Percentiles rank a stretch among this genome's conserved stretches.
phyloP scores from a whole-genome alignment of 495 filamentous ascomycete species.

The Elaphomyces granulatus region DNA sequence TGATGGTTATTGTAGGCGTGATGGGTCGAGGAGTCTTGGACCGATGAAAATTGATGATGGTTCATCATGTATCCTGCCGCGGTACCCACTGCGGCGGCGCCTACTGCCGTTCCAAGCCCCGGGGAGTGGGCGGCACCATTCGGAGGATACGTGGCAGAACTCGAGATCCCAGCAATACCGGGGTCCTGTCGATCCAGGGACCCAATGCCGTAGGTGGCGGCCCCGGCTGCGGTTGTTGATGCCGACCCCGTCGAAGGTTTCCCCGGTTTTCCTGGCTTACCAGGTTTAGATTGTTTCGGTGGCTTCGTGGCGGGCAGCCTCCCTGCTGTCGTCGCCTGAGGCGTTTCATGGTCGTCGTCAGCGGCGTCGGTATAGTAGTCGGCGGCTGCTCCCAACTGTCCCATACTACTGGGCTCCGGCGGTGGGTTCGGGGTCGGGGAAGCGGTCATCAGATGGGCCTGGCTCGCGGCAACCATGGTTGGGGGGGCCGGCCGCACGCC shows the following conservation, averaged over 20 bases:
- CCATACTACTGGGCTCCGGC: constrained; percentile 37
- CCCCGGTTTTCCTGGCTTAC: constrained; percentile 15
- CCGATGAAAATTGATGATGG: constrained; percentile 25
- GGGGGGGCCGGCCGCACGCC: constrained; percentile 41
- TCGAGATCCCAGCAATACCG: too few species aligned
- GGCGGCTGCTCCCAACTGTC: constrained; percentile 36
- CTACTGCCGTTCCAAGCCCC: constrained; percentile 24
- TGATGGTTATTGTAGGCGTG: constrained; percentile 3
- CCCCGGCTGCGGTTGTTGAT: constrained; percentile 13
- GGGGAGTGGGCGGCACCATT: constrained; percentile 16
- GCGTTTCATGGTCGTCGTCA: constrained; percentile 5
- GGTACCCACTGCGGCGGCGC: constrained; percentile 31
- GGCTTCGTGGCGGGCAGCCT: constrained; percentile 11
- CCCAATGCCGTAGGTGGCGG: constrained; percentile 18
- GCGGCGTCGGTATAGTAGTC: constrained; percentile 26
- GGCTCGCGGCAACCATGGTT: constrained; percentile 36
- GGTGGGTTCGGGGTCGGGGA: constrained; percentile 33
- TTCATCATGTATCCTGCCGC: constrained; percentile 37
- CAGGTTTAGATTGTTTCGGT: constrained; percentile 14
- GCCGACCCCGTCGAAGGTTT: constrained; percentile 11
- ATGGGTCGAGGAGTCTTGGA: constrained; percentile 11
- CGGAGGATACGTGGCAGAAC: too few species aligned
- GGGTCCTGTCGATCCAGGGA: constrained; percentile 3
- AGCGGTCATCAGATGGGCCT: constrained; percentile 37
- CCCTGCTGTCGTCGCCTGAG: constrained; percentile 8